Evolutionary conservation across 73 alveolate species (phyloP).

Genomic region (Paramecium sexaurelia): DNA sequence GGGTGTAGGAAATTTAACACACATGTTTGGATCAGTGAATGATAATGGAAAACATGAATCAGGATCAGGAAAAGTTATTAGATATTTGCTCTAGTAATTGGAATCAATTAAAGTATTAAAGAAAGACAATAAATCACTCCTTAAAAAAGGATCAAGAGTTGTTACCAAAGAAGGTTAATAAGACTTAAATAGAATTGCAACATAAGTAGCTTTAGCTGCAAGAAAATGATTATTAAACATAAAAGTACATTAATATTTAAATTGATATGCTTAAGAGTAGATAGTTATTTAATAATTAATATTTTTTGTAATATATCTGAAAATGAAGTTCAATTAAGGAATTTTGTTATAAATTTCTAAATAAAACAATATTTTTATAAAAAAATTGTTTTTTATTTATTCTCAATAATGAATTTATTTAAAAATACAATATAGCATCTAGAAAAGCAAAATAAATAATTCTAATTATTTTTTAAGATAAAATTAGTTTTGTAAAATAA

Average conservation of each 20-base stretch:
- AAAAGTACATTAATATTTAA: slow-evolving; percentile 14
- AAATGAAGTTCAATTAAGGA: too few relatives aligned
- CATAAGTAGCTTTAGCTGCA: slow-evolving; percentile 67
- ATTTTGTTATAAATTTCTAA: too few relatives aligned
- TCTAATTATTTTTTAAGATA: too few relatives aligned
- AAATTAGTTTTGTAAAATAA: too few relatives aligned
- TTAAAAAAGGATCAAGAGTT: slow-evolving; percentile 69
- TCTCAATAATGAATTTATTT: too few relatives aligned
- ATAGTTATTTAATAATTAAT: too few relatives aligned
- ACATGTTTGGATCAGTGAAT: slow-evolving; percentile 88
- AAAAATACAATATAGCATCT: too few relatives aligned
- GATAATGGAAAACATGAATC: slow-evolving; percentile 84
- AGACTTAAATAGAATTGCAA: slow-evolving; percentile 78
- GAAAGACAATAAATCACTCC: slow-evolving; percentile 70
- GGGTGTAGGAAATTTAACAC: slow-evolving; percentile 65
- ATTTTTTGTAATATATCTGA: too few relatives aligned
- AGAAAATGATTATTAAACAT: slow-evolving; percentile 12
- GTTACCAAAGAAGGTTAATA: slow-evolving; percentile 74
- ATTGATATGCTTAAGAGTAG: not conserved
- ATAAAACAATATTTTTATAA: too few relatives aligned
- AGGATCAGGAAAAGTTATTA: slow-evolving; percentile 92
- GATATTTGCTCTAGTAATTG: slow-evolving; percentile 90
- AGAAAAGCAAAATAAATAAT: too few relatives aligned
- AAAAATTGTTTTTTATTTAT: too few relatives aligned
- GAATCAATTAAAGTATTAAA: slow-evolving; percentile 87